Evolutionary conservation across 192 early-diverging fungal species (phyloP), one percentile per base, ranked within the genome.

Genomic region (Glomus cerebriforme): DNA sequence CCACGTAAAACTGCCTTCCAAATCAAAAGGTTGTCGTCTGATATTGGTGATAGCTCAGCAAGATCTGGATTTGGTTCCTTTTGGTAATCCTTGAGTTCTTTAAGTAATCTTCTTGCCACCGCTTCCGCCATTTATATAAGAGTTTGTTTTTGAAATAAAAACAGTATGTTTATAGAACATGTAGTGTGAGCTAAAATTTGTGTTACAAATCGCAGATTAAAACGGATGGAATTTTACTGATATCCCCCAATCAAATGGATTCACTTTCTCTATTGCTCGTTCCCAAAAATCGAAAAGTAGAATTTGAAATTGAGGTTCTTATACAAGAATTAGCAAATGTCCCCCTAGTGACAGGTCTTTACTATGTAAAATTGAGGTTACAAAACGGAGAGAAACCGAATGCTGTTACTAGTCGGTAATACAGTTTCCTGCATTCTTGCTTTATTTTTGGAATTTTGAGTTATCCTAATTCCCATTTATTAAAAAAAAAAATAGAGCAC

Each of bases 261-360:
- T 70, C 87, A 39, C 58, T 92, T 26, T 86, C 90, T 59, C 82
- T 87, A 49, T 81, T 95, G 39, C 93, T 95, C 82, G 86, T 95
- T 47, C 86, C 94, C 32, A 91, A 91, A 35, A 84, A 84, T 58
- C 89, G 93, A 29, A 92, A 92, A 77, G 92, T 92, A 27, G 85
- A 86, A 54, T 94, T 93, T 82, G 82, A 88, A 67, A 84, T 89
- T 63, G 80, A 79, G 34, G 84, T 92, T 73, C 71, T 87, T 35
- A 85, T 96, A 26, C 88, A 93, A 73, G 95, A 96, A 81, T 81
- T 96, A 66, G 88, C 89, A 80, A 94, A 94, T 81, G 88, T 96
- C 45, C 95, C 95, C 24, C 91, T 93, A 59, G 91, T 95, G 24
- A 88, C 84, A 79, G 95, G 95, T 2, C 84, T 91, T 63, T 96